phyloP scores from a whole-genome alignment of 208 protist genomes.

The Trypanosoma cruzi region DNA sequence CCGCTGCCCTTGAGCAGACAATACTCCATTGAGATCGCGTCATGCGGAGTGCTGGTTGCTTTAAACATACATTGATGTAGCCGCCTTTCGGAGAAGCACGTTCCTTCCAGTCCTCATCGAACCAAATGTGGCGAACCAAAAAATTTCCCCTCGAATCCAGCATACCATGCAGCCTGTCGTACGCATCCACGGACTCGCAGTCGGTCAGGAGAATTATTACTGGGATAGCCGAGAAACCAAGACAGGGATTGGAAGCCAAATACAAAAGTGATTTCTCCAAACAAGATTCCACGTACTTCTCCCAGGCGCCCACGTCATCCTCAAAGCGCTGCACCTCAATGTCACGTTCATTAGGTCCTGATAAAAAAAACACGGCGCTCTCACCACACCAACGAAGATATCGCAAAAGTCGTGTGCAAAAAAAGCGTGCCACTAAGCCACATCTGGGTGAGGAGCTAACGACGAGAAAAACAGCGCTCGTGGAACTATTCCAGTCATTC shows the following conservation, averaged over 20 bases:
- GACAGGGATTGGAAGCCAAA: slow-evolving; percentile 46
- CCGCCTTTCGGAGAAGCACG: slow-evolving; percentile 8
- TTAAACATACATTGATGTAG: slow-evolving; percentile 63
- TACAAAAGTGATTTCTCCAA: slow-evolving; percentile 42
- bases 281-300: slow-evolving; percentile 31
- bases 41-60: slow-evolving; percentile 38
- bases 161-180: slow-evolving; percentile 36
- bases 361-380: slow-evolving; percentile 56
- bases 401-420: slow-evolving; percentile 62
- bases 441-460: slow-evolving; percentile 56
- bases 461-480: slow-evolving; percentile 54
- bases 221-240: slow-evolving; percentile 58
- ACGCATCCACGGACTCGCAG: slow-evolving; percentile 42
- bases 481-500: slow-evolving; percentile 41
- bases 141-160: slow-evolving; percentile 39
- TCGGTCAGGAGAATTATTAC: slow-evolving; percentile 58
- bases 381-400: slow-evolving; percentile 72
- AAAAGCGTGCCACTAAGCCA: slow-evolving; percentile 62
- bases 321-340: slow-evolving; percentile 37
- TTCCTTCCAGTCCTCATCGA: slow-evolving; percentile 55
- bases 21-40: slow-evolving; percentile 56
- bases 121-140: slow-evolving; percentile 62
- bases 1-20: slow-evolving; percentile 62
- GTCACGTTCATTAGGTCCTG: slow-evolving; percentile 29
- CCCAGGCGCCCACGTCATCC: slow-evolving; percentile 40